Base-by-base conservation (phyloP, 208 protist species). In the Acanthamoeba royreba region DNA sequence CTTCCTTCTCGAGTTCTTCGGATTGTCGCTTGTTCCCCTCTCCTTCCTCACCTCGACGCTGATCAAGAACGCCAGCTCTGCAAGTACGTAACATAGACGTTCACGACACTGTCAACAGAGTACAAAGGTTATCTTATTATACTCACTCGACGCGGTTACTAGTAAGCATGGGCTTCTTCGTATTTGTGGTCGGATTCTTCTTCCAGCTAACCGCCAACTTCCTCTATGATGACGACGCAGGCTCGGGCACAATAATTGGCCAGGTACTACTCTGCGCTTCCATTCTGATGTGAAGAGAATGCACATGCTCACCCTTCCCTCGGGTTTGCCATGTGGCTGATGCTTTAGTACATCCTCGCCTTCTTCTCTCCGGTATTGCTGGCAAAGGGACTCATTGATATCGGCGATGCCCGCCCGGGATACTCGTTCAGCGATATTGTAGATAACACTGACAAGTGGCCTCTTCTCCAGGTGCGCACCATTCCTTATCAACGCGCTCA, bases 331-430 rank as follows among this genome's bases (percentile, higher is more conserved):
- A n/a, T n/a, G n/a, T n/a, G n/a, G n/a, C n/a, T n/a, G n/a, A 1
- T 33, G 28, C n/a, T 47, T 42, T 33, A 92, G 63, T 92, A 92
- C 40, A 53, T 92, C 25, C 17, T 92, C 9, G 92, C 77, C 13
- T 91, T 61, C 7, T 94, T 94, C 79, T 72, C 92, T n/a, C 92
- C 92, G 0, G 77, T 94, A 15, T 22, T 94, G n/a, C 28, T 94
- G 15, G 77, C 92, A 69, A 94, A 94, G 49, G 92, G 92, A 2
- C 53, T 94, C 17, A 2, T 35, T 22, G 92, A 94, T 28, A 43
- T 94, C 28, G 72, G 79, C 31, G 38, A 22, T 38, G 31, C 46
- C 3, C 42, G 35, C 8, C 74, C 40, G 40, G 77, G 92, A 17
- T 58, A 47, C n/a, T 87, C 92, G 5, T 94, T 87, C 46, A 7